phyloP scores from a whole-genome alignment of 108 stramenopile species.

The Skeletonema potamos region DNA sequence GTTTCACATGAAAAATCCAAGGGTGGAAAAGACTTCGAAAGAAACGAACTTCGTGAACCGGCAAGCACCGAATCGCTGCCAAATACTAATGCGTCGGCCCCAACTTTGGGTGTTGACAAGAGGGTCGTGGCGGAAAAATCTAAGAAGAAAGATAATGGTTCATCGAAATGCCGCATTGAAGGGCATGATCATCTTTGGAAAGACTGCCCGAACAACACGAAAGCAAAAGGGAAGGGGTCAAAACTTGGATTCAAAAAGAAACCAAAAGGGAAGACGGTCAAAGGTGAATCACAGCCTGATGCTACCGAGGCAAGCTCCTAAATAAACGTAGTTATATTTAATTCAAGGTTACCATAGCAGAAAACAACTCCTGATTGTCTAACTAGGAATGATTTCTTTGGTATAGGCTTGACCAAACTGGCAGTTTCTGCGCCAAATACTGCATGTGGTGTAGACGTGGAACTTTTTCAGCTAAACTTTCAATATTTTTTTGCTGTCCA shows the following conservation, averaged over 20 bases:
- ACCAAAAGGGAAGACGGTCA: background rate
- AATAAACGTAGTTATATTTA: background rate
- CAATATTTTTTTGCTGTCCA: too few relatives aligned
- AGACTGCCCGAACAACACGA: conserved; percentile 34
- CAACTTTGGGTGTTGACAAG: background rate
- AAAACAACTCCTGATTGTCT: too few relatives aligned
- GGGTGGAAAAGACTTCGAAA: background rate
- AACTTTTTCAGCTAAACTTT: background rate
- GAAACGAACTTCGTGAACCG: background rate
- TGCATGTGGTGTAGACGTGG: background rate
- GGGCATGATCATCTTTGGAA: conserved; percentile 45
- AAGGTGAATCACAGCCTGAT: background rate
- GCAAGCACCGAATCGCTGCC: background rate
- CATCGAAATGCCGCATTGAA: conserved; percentile 16
- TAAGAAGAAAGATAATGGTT: background rate
- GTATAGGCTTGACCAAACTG: too few relatives aligned
- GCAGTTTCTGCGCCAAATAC: too few relatives aligned
- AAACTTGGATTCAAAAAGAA: background rate
- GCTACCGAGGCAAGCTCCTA: background rate
- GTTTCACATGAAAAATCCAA: background rate
- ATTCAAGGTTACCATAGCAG: background rate
- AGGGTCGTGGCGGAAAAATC: background rate
- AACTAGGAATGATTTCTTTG: too few relatives aligned
- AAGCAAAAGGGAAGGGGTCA: background rate
- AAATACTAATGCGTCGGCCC: background rate